phyloP scores from a whole-genome alignment of 2,329 filamentous ascomycete species.

The Colletotrichum abscissum region DNA sequence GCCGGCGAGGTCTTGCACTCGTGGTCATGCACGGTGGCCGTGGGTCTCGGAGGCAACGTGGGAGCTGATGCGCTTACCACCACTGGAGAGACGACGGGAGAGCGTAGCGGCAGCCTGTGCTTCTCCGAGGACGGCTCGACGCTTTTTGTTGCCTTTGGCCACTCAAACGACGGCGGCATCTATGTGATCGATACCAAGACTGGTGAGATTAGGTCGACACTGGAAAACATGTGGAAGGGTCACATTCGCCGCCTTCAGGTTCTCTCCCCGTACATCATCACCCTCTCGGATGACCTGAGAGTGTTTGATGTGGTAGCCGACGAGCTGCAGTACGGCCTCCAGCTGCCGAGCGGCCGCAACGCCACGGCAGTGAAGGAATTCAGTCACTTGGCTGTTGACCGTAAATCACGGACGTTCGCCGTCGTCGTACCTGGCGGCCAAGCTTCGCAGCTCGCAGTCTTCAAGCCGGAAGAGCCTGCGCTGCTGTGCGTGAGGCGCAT shows the following conservation, averaged over 20 bases:
- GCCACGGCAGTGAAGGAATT: constrained; percentile 52
- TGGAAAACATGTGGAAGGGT: constrained; percentile 75
- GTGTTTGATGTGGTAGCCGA: constrained; percentile 90
- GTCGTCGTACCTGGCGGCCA: constrained; percentile 63
- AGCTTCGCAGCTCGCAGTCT: constrained; percentile 72
- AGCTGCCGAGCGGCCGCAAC: constrained; percentile 57
- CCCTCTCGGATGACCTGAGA: constrained; percentile 77
- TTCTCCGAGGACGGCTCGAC: constrained; percentile 89
- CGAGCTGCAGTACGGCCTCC: constrained; percentile 74
- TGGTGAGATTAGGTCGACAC: constrained; percentile 73
- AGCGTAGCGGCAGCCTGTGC: constrained; percentile 72
- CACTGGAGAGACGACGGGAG: constrained; percentile 43
- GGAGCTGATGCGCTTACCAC: constrained; percentile 46
- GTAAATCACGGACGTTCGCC: constrained; percentile 72
- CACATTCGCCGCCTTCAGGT: constrained; percentile 76
- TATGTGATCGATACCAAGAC: constrained; percentile 81
- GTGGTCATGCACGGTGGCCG: constrained; percentile 73
- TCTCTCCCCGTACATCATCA: constrained; percentile 78
- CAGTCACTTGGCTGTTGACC: constrained; percentile 79
- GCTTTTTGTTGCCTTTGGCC: constrained; percentile 75
- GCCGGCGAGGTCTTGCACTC: constrained; percentile 71
- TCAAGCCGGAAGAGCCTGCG: constrained; percentile 68
- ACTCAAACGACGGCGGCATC: constrained; percentile 68
- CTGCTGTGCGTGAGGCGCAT: constrained; percentile 69
- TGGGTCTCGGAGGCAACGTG: constrained; percentile 42